Percentiles rank a stretch among this genome's conserved stretches.
Conservation (phyloP, 495 filamentous ascomycete genomes). For the Hypoxylon fragiforme region DNA sequence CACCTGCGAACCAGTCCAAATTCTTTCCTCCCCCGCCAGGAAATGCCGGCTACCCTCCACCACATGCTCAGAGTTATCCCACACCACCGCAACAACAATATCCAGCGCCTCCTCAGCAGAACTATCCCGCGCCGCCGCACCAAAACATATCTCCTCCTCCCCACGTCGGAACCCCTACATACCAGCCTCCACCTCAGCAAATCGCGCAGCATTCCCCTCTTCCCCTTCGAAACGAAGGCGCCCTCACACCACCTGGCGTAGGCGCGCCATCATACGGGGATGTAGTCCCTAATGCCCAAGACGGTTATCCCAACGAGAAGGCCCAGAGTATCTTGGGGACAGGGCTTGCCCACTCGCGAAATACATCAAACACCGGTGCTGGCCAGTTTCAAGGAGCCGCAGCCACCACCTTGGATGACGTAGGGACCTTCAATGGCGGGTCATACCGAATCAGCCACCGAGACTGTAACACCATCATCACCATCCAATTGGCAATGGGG, state of each 20-base stretch:
- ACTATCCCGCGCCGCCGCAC: constrained; percentile 39
- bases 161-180: constrained; percentile 30
- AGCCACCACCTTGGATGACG: constrained; percentile 70
- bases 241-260: constrained; percentile 34
- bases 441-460: constrained; percentile 91
- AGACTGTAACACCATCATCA: constrained; percentile 86
- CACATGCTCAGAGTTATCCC: constrained; percentile 36
- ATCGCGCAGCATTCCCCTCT: constrained; percentile 29
- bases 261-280: constrained; percentile 42
- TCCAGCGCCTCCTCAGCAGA: constrained; percentile 46
- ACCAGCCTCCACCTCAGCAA: constrained; percentile 37
- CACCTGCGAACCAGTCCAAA: constrained; percentile 50
- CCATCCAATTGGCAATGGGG: constrained; percentile 85
- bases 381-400: constrained; percentile 62
- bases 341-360: constrained; percentile 40
- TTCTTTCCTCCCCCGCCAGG: constrained; percentile 47
- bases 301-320: constrained; percentile 46
- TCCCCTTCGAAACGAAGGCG: constrained; percentile 36
- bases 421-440: constrained; percentile 95
- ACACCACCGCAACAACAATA: constrained; percentile 46
- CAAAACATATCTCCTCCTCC: constrained; percentile 35
- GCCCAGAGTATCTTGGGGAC: constrained; percentile 30
- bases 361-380: constrained; percentile 49
- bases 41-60: constrained; percentile 40
- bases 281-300: constrained; percentile 29